These are phyloP conservation scores for Fragilaria radians DNA, from an alignment of 108 stramenopile species.

Conservation along the genomic window DNA sequence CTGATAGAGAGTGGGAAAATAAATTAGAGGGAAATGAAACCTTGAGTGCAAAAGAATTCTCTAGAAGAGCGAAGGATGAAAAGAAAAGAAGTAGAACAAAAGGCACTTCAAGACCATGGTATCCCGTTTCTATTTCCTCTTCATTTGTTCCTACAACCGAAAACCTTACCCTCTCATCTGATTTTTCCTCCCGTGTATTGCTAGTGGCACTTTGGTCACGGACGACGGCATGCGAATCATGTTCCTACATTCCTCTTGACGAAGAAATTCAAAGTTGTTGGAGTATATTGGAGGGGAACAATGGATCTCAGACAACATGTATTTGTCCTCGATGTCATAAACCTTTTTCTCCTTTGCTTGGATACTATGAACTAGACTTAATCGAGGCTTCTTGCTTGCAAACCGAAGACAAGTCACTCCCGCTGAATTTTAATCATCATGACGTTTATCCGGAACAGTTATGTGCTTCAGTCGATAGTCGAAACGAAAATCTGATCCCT, in stretches of 20 bases:
- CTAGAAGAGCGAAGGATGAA: too few species aligned
- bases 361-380: slow-evolving; percentile 42
- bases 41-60: not conserved
- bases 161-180: slow-evolving; percentile 3
- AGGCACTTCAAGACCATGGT: slow-evolving; percentile 34
- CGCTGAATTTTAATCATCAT: not conserved
- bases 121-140: slow-evolving; percentile 61
- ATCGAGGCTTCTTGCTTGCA: slow-evolving; percentile 20
- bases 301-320: slow-evolving; percentile 33
- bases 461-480: slow-evolving; percentile 10
- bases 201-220: slow-evolving; percentile 76
- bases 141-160: slow-evolving; percentile 40
- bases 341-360: slow-evolving; percentile 47
- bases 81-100: slow-evolving; percentile 2
- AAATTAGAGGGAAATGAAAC: not conserved
- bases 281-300: slow-evolving; percentile 48
- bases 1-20: not conserved
- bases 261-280: slow-evolving; percentile 84
- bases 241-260: slow-evolving; percentile 72
- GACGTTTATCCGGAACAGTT: slow-evolving; percentile 15
- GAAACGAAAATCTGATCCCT: slow-evolving; percentile 31
- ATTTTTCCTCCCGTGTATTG: not conserved
- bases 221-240: slow-evolving; percentile 51
- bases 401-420: not conserved
- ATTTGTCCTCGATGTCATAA: slow-evolving; percentile 63